Percentiles rank a stretch among this genome's conserved stretches.
These are phyloP conservation scores for Ligustrum vulgare DNA, from an alignment of 257 asterid species.

Conservation along the genomic window DNA sequence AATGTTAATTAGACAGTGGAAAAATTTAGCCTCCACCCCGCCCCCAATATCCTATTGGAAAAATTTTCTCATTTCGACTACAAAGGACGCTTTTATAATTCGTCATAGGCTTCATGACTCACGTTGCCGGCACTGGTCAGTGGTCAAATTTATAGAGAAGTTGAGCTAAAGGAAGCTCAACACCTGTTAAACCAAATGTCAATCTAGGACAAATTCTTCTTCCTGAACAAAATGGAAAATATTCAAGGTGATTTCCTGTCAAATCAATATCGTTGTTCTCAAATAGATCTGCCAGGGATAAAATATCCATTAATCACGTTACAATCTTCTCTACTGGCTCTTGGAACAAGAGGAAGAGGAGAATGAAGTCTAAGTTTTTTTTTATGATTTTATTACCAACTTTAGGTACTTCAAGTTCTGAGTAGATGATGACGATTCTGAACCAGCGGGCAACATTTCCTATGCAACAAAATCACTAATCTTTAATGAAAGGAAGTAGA, in stretches of 20 bases:
- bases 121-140: too few species aligned
- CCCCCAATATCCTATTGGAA: too few species aligned
- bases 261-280: background rate
- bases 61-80: too few species aligned
- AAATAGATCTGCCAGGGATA: conserved; percentile 6
- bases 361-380: conserved; percentile 26
- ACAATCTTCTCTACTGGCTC: background rate
- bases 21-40: too few species aligned
- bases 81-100: too few species aligned
- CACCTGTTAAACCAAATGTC: conserved; percentile 1
- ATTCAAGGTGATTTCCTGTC: background rate
- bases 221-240: conserved; percentile 12
- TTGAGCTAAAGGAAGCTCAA: conserved; percentile 9
- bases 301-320: background rate
- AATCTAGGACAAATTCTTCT: conserved; percentile 27
- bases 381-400: conserved; percentile 20
- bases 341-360: background rate
- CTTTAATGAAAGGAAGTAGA: too few species aligned
- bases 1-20: too few species aligned
- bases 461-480: background rate
- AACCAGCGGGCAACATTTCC: conserved; percentile 10
- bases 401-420: conserved; percentile 28
- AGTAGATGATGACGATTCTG: conserved; percentile 12
- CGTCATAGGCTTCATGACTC: too few species aligned
- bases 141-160: background rate